Evolutionary conservation across 208 protist species (phyloP).

Genomic region (Leishmania amazonensis): DNA sequence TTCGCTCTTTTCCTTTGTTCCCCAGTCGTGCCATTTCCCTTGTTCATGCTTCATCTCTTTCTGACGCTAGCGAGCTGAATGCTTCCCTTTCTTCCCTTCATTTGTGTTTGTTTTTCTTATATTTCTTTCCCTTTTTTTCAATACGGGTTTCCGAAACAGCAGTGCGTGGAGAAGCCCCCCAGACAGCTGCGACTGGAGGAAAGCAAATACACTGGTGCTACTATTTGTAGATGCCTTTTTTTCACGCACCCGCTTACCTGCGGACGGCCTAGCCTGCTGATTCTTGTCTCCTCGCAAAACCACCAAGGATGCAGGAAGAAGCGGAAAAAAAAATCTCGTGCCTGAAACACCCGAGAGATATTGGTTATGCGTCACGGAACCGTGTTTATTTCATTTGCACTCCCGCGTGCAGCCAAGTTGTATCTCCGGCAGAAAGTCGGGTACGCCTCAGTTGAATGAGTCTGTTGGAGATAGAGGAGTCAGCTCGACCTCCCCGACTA

Average conservation of each 20-base stretch:
- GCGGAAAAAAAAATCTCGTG: no score
- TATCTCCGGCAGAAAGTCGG: background rate
- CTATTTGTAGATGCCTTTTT: background rate
- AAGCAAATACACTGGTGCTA: background rate
- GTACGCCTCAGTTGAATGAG: background rate
- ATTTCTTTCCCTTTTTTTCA: background rate
- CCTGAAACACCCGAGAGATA: background rate
- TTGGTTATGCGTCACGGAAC: background rate
- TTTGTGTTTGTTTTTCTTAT: background rate
- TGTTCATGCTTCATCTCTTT: background rate
- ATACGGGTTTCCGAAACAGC: conserved; percentile 1
- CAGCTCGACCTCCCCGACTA: background rate
- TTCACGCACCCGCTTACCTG: background rate
- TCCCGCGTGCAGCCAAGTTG: background rate
- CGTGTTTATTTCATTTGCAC: background rate
- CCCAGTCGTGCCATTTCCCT: conserved; percentile 3
- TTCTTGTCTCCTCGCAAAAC: background rate
- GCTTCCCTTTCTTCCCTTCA: background rate
- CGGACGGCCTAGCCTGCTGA: background rate
- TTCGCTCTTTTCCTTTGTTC: conserved; percentile 12
- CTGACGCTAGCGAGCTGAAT: conserved; percentile 2
- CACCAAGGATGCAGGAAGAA: background rate
- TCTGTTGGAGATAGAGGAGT: background rate
- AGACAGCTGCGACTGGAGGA: background rate
- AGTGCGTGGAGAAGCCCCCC: background rate